Evolutionary conservation across 2,329 filamentous ascomycete genomes (phyloP).

Genomic region (Pseudocercospora cruenta): DNA sequence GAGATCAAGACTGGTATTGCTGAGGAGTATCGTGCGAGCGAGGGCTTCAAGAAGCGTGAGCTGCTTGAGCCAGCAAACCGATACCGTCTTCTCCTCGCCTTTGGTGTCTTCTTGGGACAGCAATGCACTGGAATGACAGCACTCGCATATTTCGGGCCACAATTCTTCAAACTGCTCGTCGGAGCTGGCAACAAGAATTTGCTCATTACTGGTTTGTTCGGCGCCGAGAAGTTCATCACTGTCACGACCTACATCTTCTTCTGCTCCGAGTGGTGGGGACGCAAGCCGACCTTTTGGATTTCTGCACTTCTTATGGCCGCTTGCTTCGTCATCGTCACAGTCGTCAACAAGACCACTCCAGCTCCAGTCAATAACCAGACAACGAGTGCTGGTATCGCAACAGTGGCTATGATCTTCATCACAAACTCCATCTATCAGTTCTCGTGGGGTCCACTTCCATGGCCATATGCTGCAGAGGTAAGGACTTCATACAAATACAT

Average conservation of each 20-base stretch:
- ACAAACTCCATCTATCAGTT: conserved; percentile 59
- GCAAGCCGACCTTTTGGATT: conserved; percentile 37
- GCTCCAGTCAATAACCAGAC: conserved; percentile 32
- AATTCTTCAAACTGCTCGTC: conserved; percentile 59
- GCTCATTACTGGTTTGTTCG: conserved; percentile 58
- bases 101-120: conserved; percentile 56
- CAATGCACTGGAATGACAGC: conserved; percentile 60
- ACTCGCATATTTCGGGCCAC: conserved; percentile 59
- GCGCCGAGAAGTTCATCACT: conserved; percentile 56
- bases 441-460: conserved; percentile 55
- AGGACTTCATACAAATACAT: background rate
- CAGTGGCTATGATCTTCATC: conserved; percentile 60
- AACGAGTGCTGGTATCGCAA: conserved; percentile 51
- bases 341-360: conserved; percentile 40
- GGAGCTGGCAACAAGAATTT: conserved; percentile 51
- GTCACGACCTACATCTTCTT: conserved; percentile 55
- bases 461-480: conserved; percentile 52
- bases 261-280: conserved; percentile 54
- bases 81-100: conserved; percentile 49
- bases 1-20: conserved; percentile 55
- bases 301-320: conserved; percentile 39
- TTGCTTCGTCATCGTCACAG: conserved; percentile 41
- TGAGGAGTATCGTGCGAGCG: conserved; percentile 49
- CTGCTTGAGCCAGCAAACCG: conserved; percentile 51
- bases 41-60: conserved; percentile 42